Evolutionary conservation across 768 basidiomycete genomes (phyloP).

Genomic region (Basidioascus undulatus): DNA sequence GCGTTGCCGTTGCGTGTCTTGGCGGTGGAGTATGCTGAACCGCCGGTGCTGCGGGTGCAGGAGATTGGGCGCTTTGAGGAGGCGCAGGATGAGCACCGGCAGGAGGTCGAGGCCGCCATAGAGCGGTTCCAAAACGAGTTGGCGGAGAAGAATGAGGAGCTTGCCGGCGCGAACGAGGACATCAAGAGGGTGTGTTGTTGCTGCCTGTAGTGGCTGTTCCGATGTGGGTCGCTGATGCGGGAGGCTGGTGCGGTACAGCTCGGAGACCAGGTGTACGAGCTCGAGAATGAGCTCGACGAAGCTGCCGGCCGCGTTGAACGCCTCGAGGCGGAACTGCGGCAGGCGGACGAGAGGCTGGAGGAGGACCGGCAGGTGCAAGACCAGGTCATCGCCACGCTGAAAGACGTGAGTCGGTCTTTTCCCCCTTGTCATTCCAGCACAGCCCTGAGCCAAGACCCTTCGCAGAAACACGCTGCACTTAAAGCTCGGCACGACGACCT

Average conservation of each 20-base stretch:
- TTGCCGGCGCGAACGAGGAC: conserved; percentile 44
- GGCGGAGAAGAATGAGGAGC: conserved; percentile 54
- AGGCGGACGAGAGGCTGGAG: conserved; percentile 25
- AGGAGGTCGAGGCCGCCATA: conserved; percentile 49
- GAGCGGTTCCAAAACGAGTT: conserved; percentile 51
- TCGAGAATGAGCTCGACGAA: conserved; percentile 66
- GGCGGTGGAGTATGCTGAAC: not conserved
- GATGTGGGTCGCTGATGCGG: not conserved
- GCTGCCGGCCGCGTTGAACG: conserved; percentile 16
- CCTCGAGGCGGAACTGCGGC: conserved; percentile 29
- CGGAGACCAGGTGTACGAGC: conserved; percentile 46
- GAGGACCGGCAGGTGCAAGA: conserved; percentile 34
- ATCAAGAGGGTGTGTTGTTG: conserved; percentile 36
- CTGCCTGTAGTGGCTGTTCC: not conserved
- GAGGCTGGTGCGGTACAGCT: conserved; percentile 12
- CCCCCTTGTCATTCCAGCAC: not conserved
- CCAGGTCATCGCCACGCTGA: conserved; percentile 50
- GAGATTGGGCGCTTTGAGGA: conserved; percentile 13
- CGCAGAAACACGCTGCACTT: conserved; percentile 11
- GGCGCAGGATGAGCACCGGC: conserved; percentile 36
- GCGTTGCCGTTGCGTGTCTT: conserved; percentile 5
- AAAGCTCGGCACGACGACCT: conserved; percentile 42
- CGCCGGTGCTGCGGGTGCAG: conserved; percentile 10
- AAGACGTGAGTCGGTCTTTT: conserved; percentile 33
- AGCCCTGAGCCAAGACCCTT: not conserved